Evolutionary conservation across 805 yeast genomes (phyloP), one percentile per base, ranked within the genome.

Genomic region (Lipomyces kockii): DNA sequence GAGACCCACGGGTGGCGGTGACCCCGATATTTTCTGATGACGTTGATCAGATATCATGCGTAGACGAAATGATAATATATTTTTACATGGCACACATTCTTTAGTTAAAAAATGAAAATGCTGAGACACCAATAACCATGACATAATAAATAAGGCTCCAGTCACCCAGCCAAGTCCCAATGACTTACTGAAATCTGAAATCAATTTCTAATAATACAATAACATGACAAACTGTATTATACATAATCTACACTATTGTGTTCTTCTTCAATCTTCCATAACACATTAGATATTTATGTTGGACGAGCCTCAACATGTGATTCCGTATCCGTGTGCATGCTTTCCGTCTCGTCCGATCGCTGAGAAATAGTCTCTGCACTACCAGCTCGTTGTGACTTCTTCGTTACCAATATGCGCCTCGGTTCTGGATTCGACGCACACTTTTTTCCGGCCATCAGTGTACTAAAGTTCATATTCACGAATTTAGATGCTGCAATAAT

Each of bases 401-500:
- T 43, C 49, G 49, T 43, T 17, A n/a, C 22, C 22, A n/a, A 17
- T 4, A 6, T 17, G 22, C 22, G 49, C 8, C 49, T 43, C 20
- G 9, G 49, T 8, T 43, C 49, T 7, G 49, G 2, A 43, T 17
- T 43, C 22, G 49, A 17, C 22, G 22, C 14, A 8, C 20, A 8
- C 2, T 43, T 43, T n/a, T 43, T 43, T 17, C 22, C n/a, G 3
- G 20, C 49, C 20, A 43, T 43, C 49, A 43, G 8, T n/a, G 8
- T 7, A 43, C 14, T 11, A 22, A 43, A 43, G 25, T 43, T 43
- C 49, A 43, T 43, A 43, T 43, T 43, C 49, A 43, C 20, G 49
- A 27, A 52, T 43, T 64, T 60, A 32, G 66, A 43, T 32, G 63
- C 66, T 7, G 66, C 63, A 9, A 27, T 34, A 14, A 55, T 55